Evolutionary conservation across 192 early-diverging fungal genomes (phyloP).

Genomic region (Dispira parvispora): DNA sequence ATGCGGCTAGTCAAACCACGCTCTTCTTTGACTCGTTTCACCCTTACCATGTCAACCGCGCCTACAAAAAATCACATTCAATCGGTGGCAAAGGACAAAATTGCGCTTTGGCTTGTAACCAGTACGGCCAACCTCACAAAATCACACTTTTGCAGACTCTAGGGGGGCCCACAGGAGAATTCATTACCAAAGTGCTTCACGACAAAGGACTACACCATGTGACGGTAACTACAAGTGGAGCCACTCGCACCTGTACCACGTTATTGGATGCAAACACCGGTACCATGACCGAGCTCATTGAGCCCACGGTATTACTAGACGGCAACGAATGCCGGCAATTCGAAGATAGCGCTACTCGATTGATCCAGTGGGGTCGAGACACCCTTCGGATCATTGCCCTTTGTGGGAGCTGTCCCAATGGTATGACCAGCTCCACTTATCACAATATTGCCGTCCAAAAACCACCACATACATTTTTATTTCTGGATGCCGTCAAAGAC

Average conservation of each 20-base stretch:
- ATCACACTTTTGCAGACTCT: slow-evolving; percentile 11
- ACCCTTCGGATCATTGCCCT: not conserved
- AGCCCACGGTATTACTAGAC: not conserved
- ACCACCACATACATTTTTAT: not conserved
- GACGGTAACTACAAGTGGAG: slow-evolving; percentile 5
- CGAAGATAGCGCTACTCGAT: not conserved
- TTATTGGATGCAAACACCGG: slow-evolving; percentile 14
- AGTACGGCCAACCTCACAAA: slow-evolving; percentile 13
- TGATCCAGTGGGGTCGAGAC: not conserved
- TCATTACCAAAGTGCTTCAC: slow-evolving; percentile 10
- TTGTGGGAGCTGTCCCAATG: slow-evolving; percentile 2
- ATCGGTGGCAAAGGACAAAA: slow-evolving; percentile 19
- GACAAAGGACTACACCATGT: slow-evolving; percentile 12
- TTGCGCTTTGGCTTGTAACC: slow-evolving; percentile 15
- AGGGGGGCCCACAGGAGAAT: slow-evolving; percentile 14
- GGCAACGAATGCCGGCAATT: not conserved
- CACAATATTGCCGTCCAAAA: not conserved
- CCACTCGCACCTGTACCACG: slow-evolving; percentile 17
- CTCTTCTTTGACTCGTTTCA: slow-evolving; percentile 14
- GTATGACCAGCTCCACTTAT: not conserved
- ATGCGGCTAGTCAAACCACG: slow-evolving; percentile 15
- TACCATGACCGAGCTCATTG: slow-evolving; percentile 16
- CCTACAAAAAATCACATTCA: slow-evolving; percentile 15
- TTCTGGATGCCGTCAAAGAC: slow-evolving; percentile 5
- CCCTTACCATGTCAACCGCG: slow-evolving; percentile 13